phyloP scores from a whole-genome alignment of 345 rosid genomes.

The Murraya koenigii region DNA sequence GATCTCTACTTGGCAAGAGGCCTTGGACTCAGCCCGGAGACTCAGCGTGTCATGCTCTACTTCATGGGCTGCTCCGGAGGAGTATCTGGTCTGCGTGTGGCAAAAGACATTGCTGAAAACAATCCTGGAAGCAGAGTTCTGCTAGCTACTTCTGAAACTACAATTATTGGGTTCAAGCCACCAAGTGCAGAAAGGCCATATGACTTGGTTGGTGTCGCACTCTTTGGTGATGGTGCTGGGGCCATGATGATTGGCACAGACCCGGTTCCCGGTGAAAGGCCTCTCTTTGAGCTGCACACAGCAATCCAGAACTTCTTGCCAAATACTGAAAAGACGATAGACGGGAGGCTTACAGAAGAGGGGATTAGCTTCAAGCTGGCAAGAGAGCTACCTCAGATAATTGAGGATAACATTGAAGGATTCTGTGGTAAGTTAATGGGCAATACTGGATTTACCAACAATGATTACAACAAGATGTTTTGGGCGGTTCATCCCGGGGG shows the following conservation, averaged over 20 bases:
- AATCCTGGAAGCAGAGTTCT: constrained; percentile 85
- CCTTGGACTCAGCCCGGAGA: constrained; percentile 72
- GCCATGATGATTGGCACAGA: constrained; percentile 80
- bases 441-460: constrained; percentile 34
- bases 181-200: constrained; percentile 84
- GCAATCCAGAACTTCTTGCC: constrained; percentile 87
- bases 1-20: constrained; percentile 85
- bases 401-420: constrained; percentile 79
- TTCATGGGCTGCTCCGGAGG: constrained; percentile 95
- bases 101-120: constrained; percentile 94
- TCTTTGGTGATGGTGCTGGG: constrained; percentile 93
- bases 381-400: constrained; percentile 90
- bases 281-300: constrained; percentile 86
- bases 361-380: constrained; percentile 89
- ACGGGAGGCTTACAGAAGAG: constrained; percentile 85
- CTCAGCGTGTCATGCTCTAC: constrained; percentile 81
- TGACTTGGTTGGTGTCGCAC: constrained; percentile 94
- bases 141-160: constrained; percentile 88
- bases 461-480: constrained; percentile 70
- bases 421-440: constrained; percentile 69
- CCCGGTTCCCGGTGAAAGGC: constrained; percentile 56
- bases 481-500: constrained; percentile 99
- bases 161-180: constrained; percentile 90
- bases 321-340: constrained; percentile 70
- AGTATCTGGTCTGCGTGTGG: constrained; percentile 87